Percentiles rank a stretch among this genome's conserved stretches.
Evolutionary conservation across 129 eudicot genomes (phyloP).

Genomic region (Flaveria sonorensis): DNA sequence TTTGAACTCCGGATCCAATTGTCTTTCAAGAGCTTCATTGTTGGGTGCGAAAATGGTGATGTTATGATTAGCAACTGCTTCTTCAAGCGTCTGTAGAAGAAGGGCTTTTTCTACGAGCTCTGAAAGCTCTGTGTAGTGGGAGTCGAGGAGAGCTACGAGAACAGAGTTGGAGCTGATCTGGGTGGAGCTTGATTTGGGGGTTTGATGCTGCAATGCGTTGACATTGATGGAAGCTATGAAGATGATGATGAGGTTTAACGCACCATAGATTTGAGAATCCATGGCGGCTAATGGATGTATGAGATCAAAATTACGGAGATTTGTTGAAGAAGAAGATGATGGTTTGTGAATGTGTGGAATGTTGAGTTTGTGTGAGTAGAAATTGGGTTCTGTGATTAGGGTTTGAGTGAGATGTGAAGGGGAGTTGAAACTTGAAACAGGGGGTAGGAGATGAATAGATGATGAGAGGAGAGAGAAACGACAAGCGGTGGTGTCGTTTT

Average conservation of each 20-base stretch:
- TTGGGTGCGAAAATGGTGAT: slow-evolving; percentile 83
- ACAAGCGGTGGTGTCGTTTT: slow-evolving; percentile 41
- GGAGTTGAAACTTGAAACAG: slow-evolving; percentile 5
- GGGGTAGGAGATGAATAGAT: slow-evolving; percentile 2
- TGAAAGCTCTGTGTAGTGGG: slow-evolving; percentile 75
- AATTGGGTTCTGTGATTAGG: slow-evolving; percentile 2
- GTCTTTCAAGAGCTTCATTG: slow-evolving; percentile 68
- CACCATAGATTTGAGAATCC: slow-evolving; percentile 68
- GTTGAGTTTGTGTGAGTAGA: neutral
- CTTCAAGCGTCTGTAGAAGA: slow-evolving; percentile 59
- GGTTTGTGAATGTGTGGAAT: too few relatives aligned
- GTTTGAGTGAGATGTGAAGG: slow-evolving; percentile 29
- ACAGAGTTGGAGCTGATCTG: slow-evolving; percentile 79
- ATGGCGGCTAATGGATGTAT: slow-evolving; percentile 37
- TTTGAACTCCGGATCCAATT: slow-evolving; percentile 78
- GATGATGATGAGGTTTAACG: slow-evolving; percentile 17
- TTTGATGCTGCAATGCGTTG: slow-evolving; percentile 46
- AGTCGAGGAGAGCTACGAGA: slow-evolving; percentile 75
- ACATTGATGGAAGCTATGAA: slow-evolving; percentile 4
- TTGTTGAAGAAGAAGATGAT: slow-evolving; percentile 13
- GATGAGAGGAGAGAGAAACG: slow-evolving; percentile 6
- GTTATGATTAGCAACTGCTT: slow-evolving; percentile 55
- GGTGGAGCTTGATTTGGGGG: slow-evolving; percentile 8
- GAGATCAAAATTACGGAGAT: neutral
- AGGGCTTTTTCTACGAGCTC: slow-evolving; percentile 84